Conservation (phyloP, 257 asterid genomes). For the Solanum paucissectum region DNA sequence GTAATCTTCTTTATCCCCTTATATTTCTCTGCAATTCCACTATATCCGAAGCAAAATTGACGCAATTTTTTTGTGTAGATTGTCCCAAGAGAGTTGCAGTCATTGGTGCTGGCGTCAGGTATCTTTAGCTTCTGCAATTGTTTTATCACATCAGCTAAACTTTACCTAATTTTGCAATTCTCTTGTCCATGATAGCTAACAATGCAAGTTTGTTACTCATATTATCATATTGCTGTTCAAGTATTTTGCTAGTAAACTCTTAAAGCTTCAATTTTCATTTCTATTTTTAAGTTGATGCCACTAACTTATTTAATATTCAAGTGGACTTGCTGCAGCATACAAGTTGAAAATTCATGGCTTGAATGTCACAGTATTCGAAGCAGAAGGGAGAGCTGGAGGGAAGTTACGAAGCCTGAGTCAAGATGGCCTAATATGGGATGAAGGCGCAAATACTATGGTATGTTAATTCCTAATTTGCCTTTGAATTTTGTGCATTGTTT, state of each 20-base stretch:
- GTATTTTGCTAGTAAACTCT: not conserved
- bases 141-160: not conserved
- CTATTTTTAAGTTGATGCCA: not conserved
- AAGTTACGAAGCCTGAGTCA: conserved; percentile 57
- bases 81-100: not conserved
- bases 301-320: conserved; percentile 7
- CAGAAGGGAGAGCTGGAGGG: conserved; percentile 79
- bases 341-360: conserved; percentile 71
- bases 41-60: not conserved
- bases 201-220: not conserved
- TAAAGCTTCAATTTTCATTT: not conserved
- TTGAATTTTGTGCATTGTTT: not conserved
- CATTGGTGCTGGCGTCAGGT: not conserved
- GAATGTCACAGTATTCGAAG: conserved; percentile 74
- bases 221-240: not conserved
- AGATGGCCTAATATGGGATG: conserved; percentile 84
- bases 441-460: conserved; percentile 98
- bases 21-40: not conserved
- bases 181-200: not conserved
- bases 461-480: not conserved
- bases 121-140: not conserved
- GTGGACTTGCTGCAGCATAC: conserved; percentile 96
- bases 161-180: not conserved
- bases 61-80: not conserved
- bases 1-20: not conserved